phyloP scores from a whole-genome alignment of 495 filamentous ascomycete species.

The Clohesyomyces aquaticus region DNA sequence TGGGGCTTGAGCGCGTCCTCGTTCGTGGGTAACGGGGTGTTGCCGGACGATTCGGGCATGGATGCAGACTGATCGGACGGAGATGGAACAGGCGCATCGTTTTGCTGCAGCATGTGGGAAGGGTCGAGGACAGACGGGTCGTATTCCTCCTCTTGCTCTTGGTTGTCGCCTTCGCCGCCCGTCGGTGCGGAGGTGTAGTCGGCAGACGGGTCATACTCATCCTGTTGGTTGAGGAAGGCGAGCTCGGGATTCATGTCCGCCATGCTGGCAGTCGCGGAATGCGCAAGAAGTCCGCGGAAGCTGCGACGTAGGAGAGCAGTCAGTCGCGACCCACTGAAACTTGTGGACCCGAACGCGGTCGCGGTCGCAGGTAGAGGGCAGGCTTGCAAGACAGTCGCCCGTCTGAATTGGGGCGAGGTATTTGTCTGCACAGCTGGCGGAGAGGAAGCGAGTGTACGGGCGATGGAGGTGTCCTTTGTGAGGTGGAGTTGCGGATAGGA shows the following conservation, averaged over 20 bases:
- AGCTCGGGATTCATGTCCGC: slow-evolving; percentile 64
- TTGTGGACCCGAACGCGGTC: too few species aligned
- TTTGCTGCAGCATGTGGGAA: slow-evolving; percentile 1
- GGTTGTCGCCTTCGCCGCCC: slow-evolving; percentile 41
- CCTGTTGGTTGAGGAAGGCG: slow-evolving; percentile 58
- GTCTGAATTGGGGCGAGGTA: neutral
- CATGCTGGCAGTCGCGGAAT: slow-evolving; percentile 53
- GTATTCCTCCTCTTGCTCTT: slow-evolving; percentile 49
- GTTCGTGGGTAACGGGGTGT: slow-evolving; percentile 1
- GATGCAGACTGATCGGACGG: slow-evolving; percentile 32
- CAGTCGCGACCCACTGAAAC: neutral
- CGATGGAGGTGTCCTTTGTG: slow-evolving; percentile 1
- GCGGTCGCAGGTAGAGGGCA: neutral
- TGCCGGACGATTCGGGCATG: slow-evolving; percentile 28
- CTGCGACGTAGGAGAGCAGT: slow-evolving; percentile 7
- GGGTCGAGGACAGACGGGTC: slow-evolving; percentile 39
- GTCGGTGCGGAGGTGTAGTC: slow-evolving; percentile 25
- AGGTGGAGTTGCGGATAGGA: neutral
- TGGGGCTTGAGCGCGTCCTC: slow-evolving; percentile 21
- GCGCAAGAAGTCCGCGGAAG: neutral
- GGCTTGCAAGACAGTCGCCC: neutral
- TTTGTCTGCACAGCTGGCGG: slow-evolving; percentile 17
- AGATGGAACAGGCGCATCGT: slow-evolving; percentile 13
- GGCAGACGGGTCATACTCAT: slow-evolving; percentile 39
- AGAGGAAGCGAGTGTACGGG: slow-evolving; percentile 4